phyloP scores from a whole-genome alignment of 441 rosid genomes.

The Eutrema salsugineum region DNA sequence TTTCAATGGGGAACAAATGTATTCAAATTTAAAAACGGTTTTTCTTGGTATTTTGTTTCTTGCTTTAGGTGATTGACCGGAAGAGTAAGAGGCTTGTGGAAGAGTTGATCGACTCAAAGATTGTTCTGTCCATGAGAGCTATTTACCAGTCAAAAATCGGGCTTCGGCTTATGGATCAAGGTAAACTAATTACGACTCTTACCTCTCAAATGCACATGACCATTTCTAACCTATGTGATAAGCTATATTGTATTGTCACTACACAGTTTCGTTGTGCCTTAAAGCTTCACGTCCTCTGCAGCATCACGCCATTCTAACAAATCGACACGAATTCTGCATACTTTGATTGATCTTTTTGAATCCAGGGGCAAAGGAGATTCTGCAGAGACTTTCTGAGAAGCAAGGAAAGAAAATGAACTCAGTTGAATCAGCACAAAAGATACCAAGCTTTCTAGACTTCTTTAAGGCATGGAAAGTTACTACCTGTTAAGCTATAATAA shows the following conservation, averaged over 20 bases:
- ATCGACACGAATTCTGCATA: neutral
- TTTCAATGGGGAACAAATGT: too few species aligned
- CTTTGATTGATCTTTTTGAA: conserved; percentile 15
- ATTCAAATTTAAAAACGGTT: neutral
- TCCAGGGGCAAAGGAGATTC: conserved; percentile 84
- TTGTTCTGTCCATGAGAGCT: conserved; percentile 90
- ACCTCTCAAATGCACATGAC: neutral
- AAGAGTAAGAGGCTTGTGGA: conserved; percentile 86
- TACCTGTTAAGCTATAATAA: neutral
- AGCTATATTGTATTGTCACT: neutral
- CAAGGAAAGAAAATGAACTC: conserved; percentile 87
- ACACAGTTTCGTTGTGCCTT: neutral
- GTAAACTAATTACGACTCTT: conserved; percentile 30
- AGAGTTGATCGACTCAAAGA: conserved; percentile 86
- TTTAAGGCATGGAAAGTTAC: conserved; percentile 53
- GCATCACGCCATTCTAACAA: neutral
- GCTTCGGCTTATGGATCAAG: conserved; percentile 80
- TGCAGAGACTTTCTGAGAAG: conserved; percentile 78
- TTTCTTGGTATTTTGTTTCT: conserved; percentile 14
- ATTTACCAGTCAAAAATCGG: conserved; percentile 93
- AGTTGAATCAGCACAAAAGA: conserved; percentile 74
- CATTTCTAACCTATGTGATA: neutral
- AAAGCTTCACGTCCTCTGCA: neutral
- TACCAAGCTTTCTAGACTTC: conserved; percentile 67
- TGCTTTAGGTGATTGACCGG: conserved; percentile 75